Evolutionary conservation across 768 basidiomycete species (phyloP), one percentile per base, ranked within the genome.

Genomic region (Naganishia friedmannii): DNA sequence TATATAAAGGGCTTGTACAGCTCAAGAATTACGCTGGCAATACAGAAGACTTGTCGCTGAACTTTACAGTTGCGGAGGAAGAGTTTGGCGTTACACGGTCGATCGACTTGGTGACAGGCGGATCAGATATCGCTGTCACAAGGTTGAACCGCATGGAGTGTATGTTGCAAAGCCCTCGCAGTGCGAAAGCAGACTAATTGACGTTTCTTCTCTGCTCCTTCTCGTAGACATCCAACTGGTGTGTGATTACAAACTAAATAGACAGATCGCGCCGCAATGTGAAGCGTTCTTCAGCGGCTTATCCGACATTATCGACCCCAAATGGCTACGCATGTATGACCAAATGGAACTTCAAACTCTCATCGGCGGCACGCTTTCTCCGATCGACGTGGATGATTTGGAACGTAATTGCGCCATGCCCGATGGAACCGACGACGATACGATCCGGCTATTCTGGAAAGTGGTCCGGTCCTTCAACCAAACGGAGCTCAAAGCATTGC

Each of bases 341-440:
- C 94, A 95, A 73, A 90, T 92, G 77, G 96, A 98, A 80, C 84
- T 97, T 3, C 93, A 93, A 78, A 89, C 95, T 57, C 83, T 98
- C 0, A 84, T 99, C 7, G 94, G 94, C 0, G 93, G 92, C 8
- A 90, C 90, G 37, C 90, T 94, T 70, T 84, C 90, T 0, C 89
- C 90, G 0, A 88, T 95, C 56, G 90, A 94, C 77, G 73, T 97
- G 9, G 87, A 89, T 19, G 94, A 99, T 79, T 81, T 97, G 69
- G 84, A 88, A 69, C 75, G 78, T 10, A 84, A 98, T 75, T 91
- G 91, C 0, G 86, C 65, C 23, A 73, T 88, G 63, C 93, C 95
- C 72, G 92, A 92, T 1, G 92, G 93, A 6, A 76, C 89, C 23
- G 92, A 89, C 75, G 87, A 93, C 73, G 81, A 83, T 13, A 91